Evolutionary conservation across 176 grass and related monocot genomes (phyloP).

Genomic region (Oryza meyeriana): DNA sequence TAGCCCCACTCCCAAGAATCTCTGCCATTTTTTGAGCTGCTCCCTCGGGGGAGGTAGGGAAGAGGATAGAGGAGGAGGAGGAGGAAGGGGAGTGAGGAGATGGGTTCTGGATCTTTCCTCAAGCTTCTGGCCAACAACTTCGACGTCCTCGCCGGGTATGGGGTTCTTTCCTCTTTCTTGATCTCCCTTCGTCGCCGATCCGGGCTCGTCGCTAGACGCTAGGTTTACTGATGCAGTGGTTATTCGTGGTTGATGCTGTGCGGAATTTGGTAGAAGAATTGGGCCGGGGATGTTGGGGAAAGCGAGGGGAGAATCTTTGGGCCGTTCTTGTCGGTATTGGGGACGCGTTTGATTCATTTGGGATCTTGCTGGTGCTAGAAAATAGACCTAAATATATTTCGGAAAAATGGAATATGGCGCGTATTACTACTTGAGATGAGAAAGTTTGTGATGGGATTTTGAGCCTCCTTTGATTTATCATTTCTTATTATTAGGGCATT

Average conservation of each 20-base stretch:
- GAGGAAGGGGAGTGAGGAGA: conserved; percentile 6
- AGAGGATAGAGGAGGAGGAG: background rate
- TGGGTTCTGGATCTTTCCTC: conserved; percentile 94
- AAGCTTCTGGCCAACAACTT: conserved; percentile 87
- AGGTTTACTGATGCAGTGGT: no score
- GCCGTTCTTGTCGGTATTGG: background rate
- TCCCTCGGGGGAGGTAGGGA: background rate
- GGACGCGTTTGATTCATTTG: background rate
- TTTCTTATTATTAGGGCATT: no score
- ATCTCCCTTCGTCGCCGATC: background rate
- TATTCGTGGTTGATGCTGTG: background rate
- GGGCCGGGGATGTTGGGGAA: background rate
- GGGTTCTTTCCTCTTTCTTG: background rate
- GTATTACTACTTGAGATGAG: background rate
- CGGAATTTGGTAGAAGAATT: background rate
- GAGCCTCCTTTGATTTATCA: background rate
- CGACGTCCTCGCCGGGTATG: conserved; percentile 80
- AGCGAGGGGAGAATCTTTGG: conserved; percentile 21
- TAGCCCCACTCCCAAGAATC: background rate
- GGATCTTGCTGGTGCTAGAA: background rate
- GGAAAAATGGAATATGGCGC: background rate
- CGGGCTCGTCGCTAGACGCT: background rate
- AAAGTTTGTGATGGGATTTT: background rate
- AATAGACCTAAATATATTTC: background rate
- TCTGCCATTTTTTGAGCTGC: background rate